Percentiles rank a stretch among this genome's conserved stretches.
Conservation (phyloP, 768 basidiomycete species). For the Macrocybe gigantea region DNA sequence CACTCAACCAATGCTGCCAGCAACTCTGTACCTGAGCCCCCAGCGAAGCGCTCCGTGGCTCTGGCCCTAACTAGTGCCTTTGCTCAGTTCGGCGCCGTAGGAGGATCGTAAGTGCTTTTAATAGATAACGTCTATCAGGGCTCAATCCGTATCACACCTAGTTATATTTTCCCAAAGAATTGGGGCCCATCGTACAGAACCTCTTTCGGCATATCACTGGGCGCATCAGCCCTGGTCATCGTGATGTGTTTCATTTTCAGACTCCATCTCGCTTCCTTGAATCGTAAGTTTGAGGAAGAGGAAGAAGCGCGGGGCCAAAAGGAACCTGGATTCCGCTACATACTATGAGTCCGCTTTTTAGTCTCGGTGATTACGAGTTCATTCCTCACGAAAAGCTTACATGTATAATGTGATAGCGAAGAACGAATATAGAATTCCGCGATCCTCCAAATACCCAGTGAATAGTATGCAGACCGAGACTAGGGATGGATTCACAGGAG, state of each 20-base stretch:
- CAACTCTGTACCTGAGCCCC: constrained; percentile 45
- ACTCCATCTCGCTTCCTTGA: background rate
- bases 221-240: background rate
- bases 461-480: too few relatives aligned
- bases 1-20: background rate
- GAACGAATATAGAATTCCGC: too few relatives aligned
- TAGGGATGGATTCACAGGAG: too few relatives aligned
- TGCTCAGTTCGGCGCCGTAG: constrained; percentile 47
- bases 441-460: too few relatives aligned
- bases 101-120: constrained; percentile 46
- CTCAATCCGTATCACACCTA: background rate
- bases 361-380: too few relatives aligned
- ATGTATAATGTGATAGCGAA: too few relatives aligned
- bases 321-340: too few relatives aligned
- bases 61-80: constrained; percentile 62
- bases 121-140: background rate
- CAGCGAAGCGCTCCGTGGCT: constrained; percentile 63
- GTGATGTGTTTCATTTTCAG: background rate
- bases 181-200: background rate
- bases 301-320: too few relatives aligned
- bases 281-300: too few relatives aligned
- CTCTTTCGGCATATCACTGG: background rate
- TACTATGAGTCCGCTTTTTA: too few relatives aligned
- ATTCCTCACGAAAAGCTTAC: too few relatives aligned
- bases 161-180: background rate